Percentiles rank a stretch among this genome's conserved stretches.
Conservation (phyloP, 2,329 filamentous ascomycete genomes). For the Aspergillus sp. region DNA sequence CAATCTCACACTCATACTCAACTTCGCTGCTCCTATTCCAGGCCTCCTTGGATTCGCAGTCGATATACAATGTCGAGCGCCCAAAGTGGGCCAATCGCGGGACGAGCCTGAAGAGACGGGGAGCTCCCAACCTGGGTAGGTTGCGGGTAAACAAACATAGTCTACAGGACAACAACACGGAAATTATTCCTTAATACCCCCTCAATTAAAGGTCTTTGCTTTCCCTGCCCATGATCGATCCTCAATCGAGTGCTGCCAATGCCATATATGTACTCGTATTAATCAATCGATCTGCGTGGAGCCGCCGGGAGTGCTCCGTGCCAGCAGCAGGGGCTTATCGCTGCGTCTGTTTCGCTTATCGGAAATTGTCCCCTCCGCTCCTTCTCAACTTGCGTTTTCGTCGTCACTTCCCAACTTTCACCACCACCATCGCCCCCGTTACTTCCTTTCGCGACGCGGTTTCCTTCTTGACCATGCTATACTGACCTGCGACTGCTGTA, state of each 20-base stretch:
- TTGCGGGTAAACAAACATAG: not conserved
- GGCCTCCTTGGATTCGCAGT: too few relatives aligned
- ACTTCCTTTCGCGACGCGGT: slow-evolving; percentile 8
- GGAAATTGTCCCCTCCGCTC: slow-evolving; percentile 15
- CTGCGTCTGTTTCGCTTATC: slow-evolving; percentile 29
- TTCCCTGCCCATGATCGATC: not conserved
- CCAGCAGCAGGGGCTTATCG: slow-evolving; percentile 24
- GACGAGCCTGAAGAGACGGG: not conserved
- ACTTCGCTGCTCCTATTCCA: too few relatives aligned
- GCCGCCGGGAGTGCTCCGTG: not conserved
- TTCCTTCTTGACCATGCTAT: slow-evolving; percentile 16
- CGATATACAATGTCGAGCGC: not conserved
- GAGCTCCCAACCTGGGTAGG: slow-evolving; percentile 5
- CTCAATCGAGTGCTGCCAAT: not conserved
- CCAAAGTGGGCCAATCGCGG: not conserved
- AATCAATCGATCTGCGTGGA: slow-evolving; percentile 2
- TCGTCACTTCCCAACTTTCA: not conserved
- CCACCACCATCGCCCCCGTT: not conserved
- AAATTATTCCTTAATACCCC: not conserved
- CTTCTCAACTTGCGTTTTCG: slow-evolving; percentile 7
- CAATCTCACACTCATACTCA: too few relatives aligned
- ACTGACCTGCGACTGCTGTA: slow-evolving; percentile 23
- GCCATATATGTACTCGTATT: not conserved
- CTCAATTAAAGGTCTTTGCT: not conserved
- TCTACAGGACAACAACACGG: not conserved